phyloP scores from a whole-genome alignment of 345 rosid genomes.

The Gossypium anomalum region DNA sequence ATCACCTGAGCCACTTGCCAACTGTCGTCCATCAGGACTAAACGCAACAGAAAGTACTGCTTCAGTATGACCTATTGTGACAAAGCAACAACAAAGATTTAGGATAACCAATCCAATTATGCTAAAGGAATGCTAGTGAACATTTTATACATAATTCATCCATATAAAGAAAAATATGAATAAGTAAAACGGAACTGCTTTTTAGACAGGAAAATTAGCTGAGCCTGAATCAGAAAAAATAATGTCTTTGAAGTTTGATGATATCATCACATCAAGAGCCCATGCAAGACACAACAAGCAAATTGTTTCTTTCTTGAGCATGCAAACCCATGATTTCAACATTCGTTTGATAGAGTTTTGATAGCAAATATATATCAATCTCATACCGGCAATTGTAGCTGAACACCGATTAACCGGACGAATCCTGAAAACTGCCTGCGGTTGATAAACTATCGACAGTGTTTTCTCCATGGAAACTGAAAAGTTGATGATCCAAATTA shows the following conservation, averaged over 20 bases:
- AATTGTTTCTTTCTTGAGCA: not conserved
- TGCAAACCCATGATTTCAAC: too few species aligned
- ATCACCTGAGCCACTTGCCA: conserved; percentile 99
- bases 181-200: not conserved
- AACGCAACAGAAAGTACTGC: conserved; percentile 91
- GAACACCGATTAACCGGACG: conserved; percentile 87
- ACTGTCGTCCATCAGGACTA: conserved; percentile 84
- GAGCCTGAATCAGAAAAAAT: not conserved
- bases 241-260: not conserved
- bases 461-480: conserved; percentile 97
- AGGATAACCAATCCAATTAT: conserved; percentile 5
- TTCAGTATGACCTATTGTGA: conserved; percentile 63
- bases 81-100: conserved; percentile 1
- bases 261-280: not conserved
- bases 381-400: conserved; percentile 79
- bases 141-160: not conserved
- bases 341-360: not conserved
- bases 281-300: not conserved
- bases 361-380: not conserved
- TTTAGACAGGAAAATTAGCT: not conserved
- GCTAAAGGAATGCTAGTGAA: not conserved
- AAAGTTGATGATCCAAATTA: conserved; percentile 10
- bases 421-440: conserved; percentile 89
- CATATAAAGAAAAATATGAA: not conserved
- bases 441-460: conserved; percentile 84